Evolutionary conservation across 805 yeast species (phyloP), one percentile per base, ranked within the genome.

Genomic region (Saccharomycopsis sp.): DNA sequence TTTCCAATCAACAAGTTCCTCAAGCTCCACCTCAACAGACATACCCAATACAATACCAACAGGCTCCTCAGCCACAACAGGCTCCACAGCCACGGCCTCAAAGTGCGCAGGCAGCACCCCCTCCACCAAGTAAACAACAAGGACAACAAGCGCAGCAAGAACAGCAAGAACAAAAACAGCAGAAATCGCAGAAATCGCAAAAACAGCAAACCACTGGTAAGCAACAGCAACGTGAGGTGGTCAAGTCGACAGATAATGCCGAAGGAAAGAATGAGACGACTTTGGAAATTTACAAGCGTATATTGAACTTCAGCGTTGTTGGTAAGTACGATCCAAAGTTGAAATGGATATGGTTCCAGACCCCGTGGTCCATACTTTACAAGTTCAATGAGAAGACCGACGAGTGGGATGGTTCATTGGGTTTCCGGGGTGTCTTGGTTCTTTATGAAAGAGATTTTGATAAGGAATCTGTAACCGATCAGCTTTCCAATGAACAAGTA

Each of bases 271-370:
- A 23, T 20, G 48, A 54, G n/a, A 50, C 53, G 63, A 80, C 87
- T 0, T 68, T 82, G 57, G 87, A 83, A 54, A 77, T 87, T 21
- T 87, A 83, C 66, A 77, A 83, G 54, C 82, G 81, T 61, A 86
- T 91, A 0, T 71, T 87, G 52, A 85, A 87, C 53, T 87, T 80
- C 71, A 87, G 87, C 67, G 91, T 87, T 55, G 84, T 87, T 34
- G 84, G 87, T 23, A 77, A 91, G 60, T 87, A 87, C 66, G 95
- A 87, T 63, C 87, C 91, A 0, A 76, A 77, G 62, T 81, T 86
- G 53, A 82, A 85, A 57, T 89, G 84, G 66, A 73, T 87, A 34
- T 71, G 86, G 48, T 85, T 81, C 65, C 79, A 83, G 55, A 80
- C 91, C 1, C 82, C 91, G 15, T 89, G 86, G 67, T 83, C 87